Percentiles rank a stretch among this genome's conserved stretches.
Conservation (phyloP, 1,284 basidiomycete species). For the Austroboletus novae-zelandiae region DNA sequence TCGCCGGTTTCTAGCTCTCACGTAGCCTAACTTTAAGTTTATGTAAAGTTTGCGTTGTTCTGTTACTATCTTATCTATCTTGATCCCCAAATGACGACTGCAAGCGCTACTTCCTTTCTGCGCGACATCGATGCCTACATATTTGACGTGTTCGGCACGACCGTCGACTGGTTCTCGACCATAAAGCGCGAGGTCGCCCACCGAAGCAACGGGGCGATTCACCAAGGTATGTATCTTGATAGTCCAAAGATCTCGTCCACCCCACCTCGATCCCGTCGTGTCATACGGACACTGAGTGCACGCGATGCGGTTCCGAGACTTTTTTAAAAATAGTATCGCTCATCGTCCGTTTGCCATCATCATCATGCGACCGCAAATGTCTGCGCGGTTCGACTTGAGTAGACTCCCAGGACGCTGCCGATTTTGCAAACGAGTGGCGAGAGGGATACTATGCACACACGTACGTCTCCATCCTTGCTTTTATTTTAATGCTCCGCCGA, state of each 20-base stretch:
- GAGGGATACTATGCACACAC: conserved; percentile 46
- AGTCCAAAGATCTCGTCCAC: no score
- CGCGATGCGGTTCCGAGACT: no score
- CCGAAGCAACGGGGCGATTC: conserved; percentile 27
- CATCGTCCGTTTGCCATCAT: no score
- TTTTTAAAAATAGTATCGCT: no score
- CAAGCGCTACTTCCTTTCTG: not conserved
- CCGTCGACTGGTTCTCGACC: conserved; percentile 57
- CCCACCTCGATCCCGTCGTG: no score
- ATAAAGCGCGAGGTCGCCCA: conserved; percentile 42
- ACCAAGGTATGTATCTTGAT: conserved; percentile 13
- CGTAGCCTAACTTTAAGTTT: no score
- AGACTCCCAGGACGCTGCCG: conserved; percentile 40
- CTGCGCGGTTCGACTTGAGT: not conserved
- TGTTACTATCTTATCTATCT: no score
- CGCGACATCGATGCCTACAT: conserved; percentile 49
- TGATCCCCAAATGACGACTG: conserved; percentile 3
- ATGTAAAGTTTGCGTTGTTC: no score
- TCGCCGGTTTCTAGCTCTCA: no score
- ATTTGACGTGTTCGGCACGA: conserved; percentile 67
- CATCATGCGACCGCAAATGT: no score
- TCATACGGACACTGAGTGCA: no score
- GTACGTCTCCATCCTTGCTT: conserved; percentile 33
- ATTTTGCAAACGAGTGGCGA: conserved; percentile 59
- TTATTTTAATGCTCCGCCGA: not conserved